A percentile compares a stretch with the other conserved stretches of the same genome.
Conservation (phyloP, 2,329 filamentous ascomycete genomes). For the Fonsecaea multimorphosa region DNA sequence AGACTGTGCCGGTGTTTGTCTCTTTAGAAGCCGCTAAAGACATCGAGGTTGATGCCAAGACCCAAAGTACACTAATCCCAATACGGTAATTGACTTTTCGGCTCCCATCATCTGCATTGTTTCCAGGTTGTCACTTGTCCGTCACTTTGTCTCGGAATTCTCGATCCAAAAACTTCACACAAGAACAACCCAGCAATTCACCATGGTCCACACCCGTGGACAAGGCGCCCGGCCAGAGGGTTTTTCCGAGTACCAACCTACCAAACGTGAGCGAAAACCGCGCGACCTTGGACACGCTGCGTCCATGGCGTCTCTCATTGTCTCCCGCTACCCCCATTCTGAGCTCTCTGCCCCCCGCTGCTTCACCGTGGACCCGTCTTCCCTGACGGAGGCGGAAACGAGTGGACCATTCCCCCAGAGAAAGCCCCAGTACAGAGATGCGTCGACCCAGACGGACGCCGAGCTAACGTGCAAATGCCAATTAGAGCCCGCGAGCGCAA, state of each 20-base stretch:
- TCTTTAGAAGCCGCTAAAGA: not conserved
- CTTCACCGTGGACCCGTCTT: not conserved
- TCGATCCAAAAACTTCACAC: not conserved
- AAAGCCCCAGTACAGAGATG: conserved; percentile 13
- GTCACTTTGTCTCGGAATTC: not conserved
- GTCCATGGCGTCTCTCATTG: not conserved
- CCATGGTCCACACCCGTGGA: conserved; percentile 34
- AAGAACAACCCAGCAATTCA: not conserved
- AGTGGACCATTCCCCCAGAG: not conserved
- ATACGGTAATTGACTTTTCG: not conserved
- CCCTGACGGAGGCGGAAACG: not conserved
- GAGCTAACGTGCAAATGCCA: conserved; percentile 27
- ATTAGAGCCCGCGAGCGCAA: conserved; percentile 26
- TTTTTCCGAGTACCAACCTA: conserved; percentile 26
- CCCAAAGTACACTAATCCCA: not conserved
- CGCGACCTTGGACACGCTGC: conserved; percentile 2
- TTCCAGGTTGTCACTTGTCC: not conserved
- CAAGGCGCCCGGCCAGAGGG: conserved; percentile 34
- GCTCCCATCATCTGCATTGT: not conserved
- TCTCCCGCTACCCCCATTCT: not conserved
- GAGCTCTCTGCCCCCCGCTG: not conserved
- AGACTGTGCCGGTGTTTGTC: too few relatives aligned
- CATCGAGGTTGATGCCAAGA: not conserved
- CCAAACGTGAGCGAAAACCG: conserved; percentile 34
- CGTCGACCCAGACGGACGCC: conserved; percentile 26